These are phyloP conservation scores for Ceratocystis albifundus DNA, from an alignment of 2,329 filamentous ascomycete species.

Conservation along the genomic window DNA sequence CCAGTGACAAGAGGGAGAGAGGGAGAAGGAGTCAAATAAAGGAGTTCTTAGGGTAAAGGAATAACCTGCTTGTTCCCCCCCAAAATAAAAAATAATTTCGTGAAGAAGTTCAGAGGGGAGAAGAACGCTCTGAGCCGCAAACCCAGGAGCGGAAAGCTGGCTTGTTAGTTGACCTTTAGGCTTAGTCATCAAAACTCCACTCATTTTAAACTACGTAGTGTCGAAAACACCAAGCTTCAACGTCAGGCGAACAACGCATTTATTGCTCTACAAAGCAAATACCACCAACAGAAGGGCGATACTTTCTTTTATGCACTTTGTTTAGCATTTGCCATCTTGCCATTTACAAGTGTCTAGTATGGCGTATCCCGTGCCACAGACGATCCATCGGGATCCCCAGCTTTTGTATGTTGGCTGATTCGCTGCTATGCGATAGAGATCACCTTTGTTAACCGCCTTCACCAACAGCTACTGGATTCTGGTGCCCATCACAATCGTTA, in stretches of 20 bases:
- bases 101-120: not conserved
- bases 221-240: conserved; percentile 6
- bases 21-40: not conserved
- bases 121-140: not conserved
- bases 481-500: conserved; percentile 91
- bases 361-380: conserved; percentile 44
- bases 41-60: not conserved
- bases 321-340: not conserved
- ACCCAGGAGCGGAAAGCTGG: conserved; percentile 19
- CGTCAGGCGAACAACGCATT: not conserved
- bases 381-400: conserved; percentile 96
- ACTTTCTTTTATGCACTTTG: too few species aligned
- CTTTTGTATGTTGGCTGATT: conserved; percentile 59
- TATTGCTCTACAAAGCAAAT: not conserved
- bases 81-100: not conserved
- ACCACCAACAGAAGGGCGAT: not conserved
- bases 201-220: not conserved
- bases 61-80: not conserved
- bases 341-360: not conserved
- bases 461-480: conserved; percentile 87
- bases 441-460: conserved; percentile 26
- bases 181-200: conserved; percentile 18
- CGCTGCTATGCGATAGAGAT: not conserved
- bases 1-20: not conserved
- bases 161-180: conserved; percentile 18